Conservation (phyloP, 495 filamentous ascomycete species). For the Talaromyces nanjingensis region DNA sequence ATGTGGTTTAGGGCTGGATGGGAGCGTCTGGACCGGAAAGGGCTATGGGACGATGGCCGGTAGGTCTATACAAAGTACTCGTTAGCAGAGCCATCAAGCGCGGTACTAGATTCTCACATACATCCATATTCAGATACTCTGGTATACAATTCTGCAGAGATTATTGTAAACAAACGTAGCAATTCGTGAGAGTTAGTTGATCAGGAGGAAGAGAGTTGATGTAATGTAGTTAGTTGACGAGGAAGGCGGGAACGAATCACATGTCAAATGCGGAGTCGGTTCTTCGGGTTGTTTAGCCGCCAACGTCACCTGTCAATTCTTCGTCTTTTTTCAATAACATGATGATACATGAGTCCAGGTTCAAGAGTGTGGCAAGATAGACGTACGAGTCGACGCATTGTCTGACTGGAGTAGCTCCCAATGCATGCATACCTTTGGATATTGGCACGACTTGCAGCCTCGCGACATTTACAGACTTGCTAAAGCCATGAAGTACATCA, state of each 20-base stretch:
- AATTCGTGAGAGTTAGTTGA: too few species aligned
- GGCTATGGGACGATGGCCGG: conserved; percentile 15
- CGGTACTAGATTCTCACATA: neutral
- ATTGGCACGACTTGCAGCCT: too few species aligned
- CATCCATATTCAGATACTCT: neutral
- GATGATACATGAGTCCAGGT: too few species aligned
- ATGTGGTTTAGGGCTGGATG: conserved; percentile 40
- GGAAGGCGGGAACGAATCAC: conserved; percentile 1
- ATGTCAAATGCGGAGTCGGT: conserved; percentile 9
- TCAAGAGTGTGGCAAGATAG: too few species aligned
- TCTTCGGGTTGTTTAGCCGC: neutral
- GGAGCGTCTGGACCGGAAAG: conserved; percentile 37
- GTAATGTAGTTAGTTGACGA: neutral
- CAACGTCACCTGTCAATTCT: neutral
- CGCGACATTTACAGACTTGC: too few species aligned
- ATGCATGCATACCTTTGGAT: too few species aligned
- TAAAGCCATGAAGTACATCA: too few species aligned
- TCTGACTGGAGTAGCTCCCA: neutral
- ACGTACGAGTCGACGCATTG: neutral
- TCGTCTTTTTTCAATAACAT: neutral
- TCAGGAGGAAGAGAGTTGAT: neutral
- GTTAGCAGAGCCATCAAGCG: neutral
- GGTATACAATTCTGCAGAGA: too few species aligned
- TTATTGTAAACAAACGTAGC: too few species aligned
- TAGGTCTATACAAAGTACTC: neutral